Evolutionary conservation across 495 filamentous ascomycete species (phyloP), one percentile per base, ranked within the genome.

Genomic region (Xylaria grammica): DNA sequence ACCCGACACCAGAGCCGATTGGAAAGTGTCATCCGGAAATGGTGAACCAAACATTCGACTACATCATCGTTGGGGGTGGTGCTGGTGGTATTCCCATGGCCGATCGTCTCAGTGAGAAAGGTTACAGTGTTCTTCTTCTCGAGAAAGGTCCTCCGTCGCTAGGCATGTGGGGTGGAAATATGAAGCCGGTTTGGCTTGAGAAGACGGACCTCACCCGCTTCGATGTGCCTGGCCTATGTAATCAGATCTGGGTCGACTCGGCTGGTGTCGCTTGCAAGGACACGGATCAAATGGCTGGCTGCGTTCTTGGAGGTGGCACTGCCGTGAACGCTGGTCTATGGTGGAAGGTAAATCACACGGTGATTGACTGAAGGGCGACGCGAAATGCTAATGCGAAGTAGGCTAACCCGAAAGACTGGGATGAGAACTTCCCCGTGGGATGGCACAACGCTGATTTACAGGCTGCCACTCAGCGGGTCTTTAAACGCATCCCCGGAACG

Each of bases 61-160:
- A 91, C 75, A 84, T 90, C 58, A 78, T 91, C 48, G 82, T 89
- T 62, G 89, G 89, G 49, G 84, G 79, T 62, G 89, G 89, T 67
- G 86, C 89, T 36, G 88, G 82, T 59, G 89, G 89, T 60, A 85
- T 90, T 50, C 85, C 87, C 36, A 74, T 87, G 36, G 88, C 89
- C 7, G 87, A 90, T 63, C 84, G 79, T 67, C 81, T 91, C 19
- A 87, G 84, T 90, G 69, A 99, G 82, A 67, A 97, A 84, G 26
- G 88, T 85, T 30, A 96, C 92, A 51, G 91, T 86, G 81, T 98
- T 89, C 22, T 87, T 85, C 80, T 97, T 91, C 38, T 82, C 87
- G 67, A 99, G 78, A 86, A 86, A 69, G 88, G 88, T 20, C 83
- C 84, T 19, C 82, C 86, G 50, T 87, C 85, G n/a, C 81, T 85